Evolutionary conservation across 768 basidiomycete species (phyloP).

Genomic region (Suillus placidus): DNA sequence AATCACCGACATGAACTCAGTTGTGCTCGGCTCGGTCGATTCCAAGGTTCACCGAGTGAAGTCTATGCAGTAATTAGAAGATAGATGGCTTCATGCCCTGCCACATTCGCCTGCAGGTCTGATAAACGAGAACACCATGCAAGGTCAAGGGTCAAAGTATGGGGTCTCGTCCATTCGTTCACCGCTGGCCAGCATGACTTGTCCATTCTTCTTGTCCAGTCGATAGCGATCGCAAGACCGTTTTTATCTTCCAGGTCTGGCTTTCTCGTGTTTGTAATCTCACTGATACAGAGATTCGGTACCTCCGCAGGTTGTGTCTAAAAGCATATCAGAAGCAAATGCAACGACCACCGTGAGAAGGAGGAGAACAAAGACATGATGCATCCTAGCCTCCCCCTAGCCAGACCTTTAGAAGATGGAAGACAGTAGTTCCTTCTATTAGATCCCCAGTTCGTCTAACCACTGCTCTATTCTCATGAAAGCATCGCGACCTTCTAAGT

Average conservation of each 20-base stretch:
- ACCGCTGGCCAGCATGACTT: background rate
- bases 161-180: background rate
- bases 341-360: background rate
- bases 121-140: constrained; percentile 24
- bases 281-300: background rate
- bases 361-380: background rate
- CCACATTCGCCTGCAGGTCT: constrained; percentile 15
- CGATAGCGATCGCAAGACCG: background rate
- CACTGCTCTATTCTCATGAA: constrained; percentile 50
- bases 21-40: background rate
- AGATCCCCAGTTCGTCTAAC: constrained; percentile 60
- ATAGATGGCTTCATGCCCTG: no score
- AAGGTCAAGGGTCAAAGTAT: constrained; percentile 2
- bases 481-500: constrained; percentile 41
- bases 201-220: background rate
- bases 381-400: background rate
- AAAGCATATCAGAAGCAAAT: background rate
- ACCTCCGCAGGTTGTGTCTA: background rate
- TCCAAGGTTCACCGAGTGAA: constrained; percentile 23
- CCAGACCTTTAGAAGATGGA: background rate
- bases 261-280: background rate
- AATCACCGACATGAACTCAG: background rate
- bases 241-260: background rate
- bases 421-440: constrained; percentile 11
- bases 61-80: constrained; percentile 28